Evolutionary conservation across 2,329 filamentous ascomycete species (phyloP).

Genomic region (Cadophora malorum): DNA sequence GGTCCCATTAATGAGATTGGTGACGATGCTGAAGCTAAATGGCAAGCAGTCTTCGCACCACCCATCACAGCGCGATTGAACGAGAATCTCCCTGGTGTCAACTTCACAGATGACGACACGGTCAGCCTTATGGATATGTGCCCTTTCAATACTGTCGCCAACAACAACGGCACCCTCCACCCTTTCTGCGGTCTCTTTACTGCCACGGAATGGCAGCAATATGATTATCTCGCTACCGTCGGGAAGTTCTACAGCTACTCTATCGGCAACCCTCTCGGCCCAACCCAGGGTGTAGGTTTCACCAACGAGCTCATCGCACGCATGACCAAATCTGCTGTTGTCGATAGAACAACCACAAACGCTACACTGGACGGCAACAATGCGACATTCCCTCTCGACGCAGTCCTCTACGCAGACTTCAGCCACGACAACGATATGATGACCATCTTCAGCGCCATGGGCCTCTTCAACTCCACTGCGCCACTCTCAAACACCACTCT

Average conservation of each 20-base stretch:
- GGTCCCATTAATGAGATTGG: conserved; percentile 58
- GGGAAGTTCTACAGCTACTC: conserved; percentile 87
- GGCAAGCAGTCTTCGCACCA: conserved; percentile 68
- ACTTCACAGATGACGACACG: conserved; percentile 67
- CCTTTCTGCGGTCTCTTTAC: conserved; percentile 81
- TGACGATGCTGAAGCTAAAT: conserved; percentile 59
- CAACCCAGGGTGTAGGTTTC: conserved; percentile 87
- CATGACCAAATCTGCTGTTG: conserved; percentile 71
- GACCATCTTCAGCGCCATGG: conserved; percentile 76
- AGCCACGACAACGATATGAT: conserved; percentile 91
- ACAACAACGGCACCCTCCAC: conserved; percentile 61
- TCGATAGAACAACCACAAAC: conserved; percentile 79
- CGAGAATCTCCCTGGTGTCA: conserved; percentile 68
- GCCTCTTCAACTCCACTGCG: conserved; percentile 73
- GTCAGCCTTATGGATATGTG: conserved; percentile 87
- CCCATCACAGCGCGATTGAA: conserved; percentile 75
- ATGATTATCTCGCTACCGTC: conserved; percentile 81
- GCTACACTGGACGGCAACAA: conserved; percentile 72
- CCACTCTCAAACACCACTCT: conserved; percentile 59
- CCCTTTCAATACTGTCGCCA: conserved; percentile 80
- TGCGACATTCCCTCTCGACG: conserved; percentile 74
- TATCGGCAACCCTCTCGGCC: conserved; percentile 76
- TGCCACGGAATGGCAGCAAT: conserved; percentile 73
- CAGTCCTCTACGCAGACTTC: conserved; percentile 83
- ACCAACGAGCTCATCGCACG: conserved; percentile 87